Evolutionary conservation across 768 basidiomycete species (phyloP).

Genomic region (Kwoniella botswanensis): DNA sequence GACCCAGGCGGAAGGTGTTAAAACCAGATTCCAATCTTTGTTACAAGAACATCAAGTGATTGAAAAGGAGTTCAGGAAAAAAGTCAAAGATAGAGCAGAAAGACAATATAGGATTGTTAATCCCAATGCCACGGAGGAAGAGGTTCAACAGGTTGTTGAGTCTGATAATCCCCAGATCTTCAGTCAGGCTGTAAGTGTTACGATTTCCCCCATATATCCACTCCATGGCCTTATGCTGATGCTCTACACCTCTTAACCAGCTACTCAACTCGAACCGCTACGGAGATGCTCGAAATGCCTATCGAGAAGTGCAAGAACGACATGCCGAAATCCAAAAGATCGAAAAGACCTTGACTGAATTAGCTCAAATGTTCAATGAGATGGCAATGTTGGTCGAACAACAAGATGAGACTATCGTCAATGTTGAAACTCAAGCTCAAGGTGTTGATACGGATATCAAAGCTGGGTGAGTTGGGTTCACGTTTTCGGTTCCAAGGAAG

Average conservation of each 20-base stretch:
- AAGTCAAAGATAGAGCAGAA: constrained; percentile 61
- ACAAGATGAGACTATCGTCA: constrained; percentile 75
- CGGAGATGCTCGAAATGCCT: constrained; percentile 78
- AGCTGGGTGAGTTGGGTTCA: constrained; percentile 65
- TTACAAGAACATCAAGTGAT: constrained; percentile 61
- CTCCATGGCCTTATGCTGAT: not conserved
- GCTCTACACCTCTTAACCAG: constrained; percentile 58
- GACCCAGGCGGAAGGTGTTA: constrained; percentile 59
- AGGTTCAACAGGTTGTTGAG: constrained; percentile 74
- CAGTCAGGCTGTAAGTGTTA: constrained; percentile 61
- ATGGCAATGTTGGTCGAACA: constrained; percentile 79
- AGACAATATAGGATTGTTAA: constrained; percentile 66
- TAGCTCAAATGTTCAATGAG: constrained; percentile 88
- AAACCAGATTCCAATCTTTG: constrained; percentile 60
- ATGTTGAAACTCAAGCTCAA: constrained; percentile 68
- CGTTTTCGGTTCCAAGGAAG: not conserved
- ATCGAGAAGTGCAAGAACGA: constrained; percentile 84
- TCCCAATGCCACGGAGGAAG: constrained; percentile 81
- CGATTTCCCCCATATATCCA: not conserved
- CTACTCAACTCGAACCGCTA: constrained; percentile 78
- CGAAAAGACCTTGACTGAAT: constrained; percentile 83
- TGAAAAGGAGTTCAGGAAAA: constrained; percentile 61
- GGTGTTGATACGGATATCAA: constrained; percentile 72
- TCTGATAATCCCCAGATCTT: constrained; percentile 76
- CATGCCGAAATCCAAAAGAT: constrained; percentile 84